Evolutionary conservation across 805 yeast species (phyloP), one percentile per base, ranked within the genome.

Genomic region (Metschnikowia peoriensis): DNA sequence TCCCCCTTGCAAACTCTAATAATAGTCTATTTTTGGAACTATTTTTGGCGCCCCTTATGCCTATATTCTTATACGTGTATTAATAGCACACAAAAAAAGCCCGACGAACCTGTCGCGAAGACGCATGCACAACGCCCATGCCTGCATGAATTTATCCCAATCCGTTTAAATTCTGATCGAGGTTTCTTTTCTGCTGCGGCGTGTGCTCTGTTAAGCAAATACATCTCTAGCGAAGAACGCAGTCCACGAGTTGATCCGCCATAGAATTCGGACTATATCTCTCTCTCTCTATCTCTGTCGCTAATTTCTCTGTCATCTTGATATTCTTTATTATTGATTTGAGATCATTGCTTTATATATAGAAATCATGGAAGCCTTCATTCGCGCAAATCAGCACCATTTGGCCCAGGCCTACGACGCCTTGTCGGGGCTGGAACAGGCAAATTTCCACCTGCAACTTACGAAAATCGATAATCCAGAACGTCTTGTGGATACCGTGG

Each of bases 331-430:
- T 10, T 29, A 29, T 29, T 29, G 10, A 8, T 29, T 10, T 29
- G 34, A 29, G 34, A 29, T 29, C 34, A 29, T 29, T 29, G 34
- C 34, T n/a, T n/a, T n/a, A n/a, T n/a, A n/a, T n/a, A n/a, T n/a
- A n/a, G n/a, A 15, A n/a, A 32, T 32, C 44, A 50, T 57, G 57
- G 53, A 57, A 41, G 49, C 53, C 7, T 83, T 71, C 60, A 63
- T 61, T 27, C 62, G 68, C 6, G 84, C 85, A 0, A 77, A 78
- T 8, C 89, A 84, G 63, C 63, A 58, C 2, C 87, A 83, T 52
- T 60, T 84, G 15, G 83, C 83, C 63, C 63, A 70, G 29, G 77
- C 75, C 56, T 78, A 77, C 72, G 76, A 76, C 40, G 45, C 60
- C 11, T 67, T 84, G 41, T 40, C 66, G 6, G 51, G 57, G 1